Evolutionary conservation across 164 flowering plant genomes (phyloP).

Genomic region (Chimonanthus salicifolius): DNA sequence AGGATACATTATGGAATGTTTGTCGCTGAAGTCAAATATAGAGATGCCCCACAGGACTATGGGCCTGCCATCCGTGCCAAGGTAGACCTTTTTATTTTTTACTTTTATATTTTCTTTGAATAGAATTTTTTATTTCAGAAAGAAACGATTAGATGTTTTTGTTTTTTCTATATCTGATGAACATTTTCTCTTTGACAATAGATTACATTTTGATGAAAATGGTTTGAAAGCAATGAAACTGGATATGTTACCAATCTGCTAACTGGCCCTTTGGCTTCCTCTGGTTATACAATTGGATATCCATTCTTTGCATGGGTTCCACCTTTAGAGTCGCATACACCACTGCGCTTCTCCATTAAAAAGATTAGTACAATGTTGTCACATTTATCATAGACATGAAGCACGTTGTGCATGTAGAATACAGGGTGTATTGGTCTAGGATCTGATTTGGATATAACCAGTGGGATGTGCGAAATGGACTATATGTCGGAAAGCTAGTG

Average conservation of each 20-base stretch:
- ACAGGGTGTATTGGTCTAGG: too few relatives aligned
- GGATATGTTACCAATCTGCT: background rate
- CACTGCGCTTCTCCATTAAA: background rate
- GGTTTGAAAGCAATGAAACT: too few relatives aligned
- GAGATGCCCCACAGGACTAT: slow-evolving; percentile 65
- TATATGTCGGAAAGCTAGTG: too few relatives aligned
- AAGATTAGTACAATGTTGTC: too few relatives aligned
- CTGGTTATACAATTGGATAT: background rate
- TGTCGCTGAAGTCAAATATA: slow-evolving; percentile 88
- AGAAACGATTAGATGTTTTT: background rate
- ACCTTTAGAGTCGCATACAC: background rate
- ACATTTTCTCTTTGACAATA: background rate
- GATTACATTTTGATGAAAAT: background rate
- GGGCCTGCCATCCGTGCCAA: slow-evolving; percentile 53
- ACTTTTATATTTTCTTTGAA: background rate
- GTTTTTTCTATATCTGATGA: background rate
- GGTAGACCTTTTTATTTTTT: slow-evolving; percentile 31
- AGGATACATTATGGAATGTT: slow-evolving; percentile 89
- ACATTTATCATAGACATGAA: background rate
- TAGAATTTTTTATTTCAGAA: background rate
- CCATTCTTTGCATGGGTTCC: background rate
- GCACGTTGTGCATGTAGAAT: too few relatives aligned
- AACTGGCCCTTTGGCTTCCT: background rate
- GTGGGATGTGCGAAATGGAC: too few relatives aligned
- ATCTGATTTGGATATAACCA: too few relatives aligned